phyloP scores from a whole-genome alignment of 106 monocot genomes.

The Platanthera zijinensis region DNA sequence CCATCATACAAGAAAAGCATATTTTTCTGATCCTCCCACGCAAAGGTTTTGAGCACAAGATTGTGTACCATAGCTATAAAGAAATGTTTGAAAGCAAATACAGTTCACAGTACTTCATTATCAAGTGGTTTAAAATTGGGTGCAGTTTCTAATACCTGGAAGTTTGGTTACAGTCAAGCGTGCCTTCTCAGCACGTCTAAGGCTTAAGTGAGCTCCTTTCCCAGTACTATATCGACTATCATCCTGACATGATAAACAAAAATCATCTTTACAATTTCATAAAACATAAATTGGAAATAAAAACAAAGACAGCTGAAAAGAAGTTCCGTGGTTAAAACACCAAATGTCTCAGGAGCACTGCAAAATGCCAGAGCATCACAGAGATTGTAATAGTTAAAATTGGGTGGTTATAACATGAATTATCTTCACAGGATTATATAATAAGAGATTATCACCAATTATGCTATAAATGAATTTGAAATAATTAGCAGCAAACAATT shows the following conservation, averaged over 20 bases:
- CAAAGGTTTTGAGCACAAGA: conserved; percentile 60
- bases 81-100: background rate
- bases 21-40: conserved; percentile 77
- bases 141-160: conserved; percentile 42
- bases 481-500: background rate
- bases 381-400: background rate
- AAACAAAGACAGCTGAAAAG: background rate
- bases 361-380: background rate
- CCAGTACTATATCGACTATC: conserved; percentile 61
- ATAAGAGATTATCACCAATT: background rate
- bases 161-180: conserved; percentile 62
- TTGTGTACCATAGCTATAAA: conserved; percentile 69
- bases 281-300: background rate
- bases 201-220: conserved; percentile 79
- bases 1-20: conserved; percentile 85
- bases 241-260: conserved; percentile 37
- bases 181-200: conserved; percentile 86
- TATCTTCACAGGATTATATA: background rate
- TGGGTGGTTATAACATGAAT: background rate
- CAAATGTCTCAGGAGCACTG: background rate
- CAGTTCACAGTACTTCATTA: background rate
- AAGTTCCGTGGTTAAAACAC: background rate
- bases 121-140: background rate
- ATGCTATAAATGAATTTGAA: background rate
- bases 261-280: background rate